Evolutionary conservation across 441 rosid species (phyloP).

Genomic region (Croton laevigatus): DNA sequence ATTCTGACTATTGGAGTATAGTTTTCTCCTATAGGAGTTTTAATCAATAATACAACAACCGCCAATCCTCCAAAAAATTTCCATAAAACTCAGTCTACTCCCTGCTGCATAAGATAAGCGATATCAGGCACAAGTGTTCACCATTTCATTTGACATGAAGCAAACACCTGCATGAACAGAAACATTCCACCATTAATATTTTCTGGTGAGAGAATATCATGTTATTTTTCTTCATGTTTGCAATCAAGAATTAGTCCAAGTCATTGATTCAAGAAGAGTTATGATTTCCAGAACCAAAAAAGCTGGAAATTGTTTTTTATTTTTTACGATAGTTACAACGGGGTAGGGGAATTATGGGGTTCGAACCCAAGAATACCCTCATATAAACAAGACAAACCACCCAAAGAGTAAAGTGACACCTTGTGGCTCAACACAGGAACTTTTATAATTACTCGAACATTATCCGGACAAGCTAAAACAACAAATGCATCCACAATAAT

Average conservation of each 20-base stretch:
- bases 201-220: neutral
- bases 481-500: neutral
- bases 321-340: too few relatives aligned
- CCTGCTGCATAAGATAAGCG: neutral
- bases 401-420: neutral
- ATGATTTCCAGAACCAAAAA: neutral
- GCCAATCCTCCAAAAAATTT: neutral
- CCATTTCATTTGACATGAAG: constrained; percentile 96
- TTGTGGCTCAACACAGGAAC: neutral
- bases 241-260: neutral
- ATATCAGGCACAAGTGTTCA: constrained; percentile 29
- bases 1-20: too few relatives aligned
- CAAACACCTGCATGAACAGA: constrained; percentile 65
- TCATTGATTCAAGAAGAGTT: neutral
- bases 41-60: neutral
- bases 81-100: neutral
- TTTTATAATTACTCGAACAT: neutral
- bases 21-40: neutral
- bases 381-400: neutral
- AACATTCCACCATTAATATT: constrained; percentile 2
- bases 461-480: neutral
- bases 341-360: too few relatives aligned
- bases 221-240: neutral
- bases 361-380: neutral
- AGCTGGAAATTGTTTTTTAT: too few relatives aligned